Conservation (phyloP, 352 stramenopile species). For the Saprolegnia diclina region DNA sequence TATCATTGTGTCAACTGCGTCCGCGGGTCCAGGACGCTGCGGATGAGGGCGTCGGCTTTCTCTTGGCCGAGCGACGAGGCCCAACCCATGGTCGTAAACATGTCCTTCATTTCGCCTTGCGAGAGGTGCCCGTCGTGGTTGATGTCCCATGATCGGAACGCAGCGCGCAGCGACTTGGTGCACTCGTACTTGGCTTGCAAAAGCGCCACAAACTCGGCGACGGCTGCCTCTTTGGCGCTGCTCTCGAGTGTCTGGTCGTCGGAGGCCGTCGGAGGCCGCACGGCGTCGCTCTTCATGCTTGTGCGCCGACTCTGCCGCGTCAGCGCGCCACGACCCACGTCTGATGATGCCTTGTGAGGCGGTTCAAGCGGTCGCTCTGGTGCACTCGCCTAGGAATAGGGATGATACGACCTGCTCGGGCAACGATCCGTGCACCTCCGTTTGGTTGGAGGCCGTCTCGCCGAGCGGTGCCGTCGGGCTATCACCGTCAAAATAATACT, state of each 20-base stretch:
- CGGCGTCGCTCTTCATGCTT: background rate
- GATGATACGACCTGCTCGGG: too few relatives aligned
- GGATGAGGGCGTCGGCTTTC: background rate
- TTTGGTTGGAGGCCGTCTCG: too few relatives aligned
- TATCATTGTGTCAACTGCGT: background rate
- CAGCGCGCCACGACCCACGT: background rate
- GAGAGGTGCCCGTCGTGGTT: conserved; percentile 20
- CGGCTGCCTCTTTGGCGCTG: background rate
- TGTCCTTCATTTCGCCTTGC: conserved; percentile 15
- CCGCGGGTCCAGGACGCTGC: background rate
- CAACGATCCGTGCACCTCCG: too few relatives aligned
- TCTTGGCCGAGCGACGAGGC: background rate
- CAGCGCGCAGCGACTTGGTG: conserved; percentile 11
- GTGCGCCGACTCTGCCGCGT: background rate
- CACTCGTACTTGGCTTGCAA: conserved; percentile 5
- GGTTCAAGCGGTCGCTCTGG: background rate
- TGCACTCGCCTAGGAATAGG: background rate
- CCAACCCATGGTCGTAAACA: conserved; percentile 27
- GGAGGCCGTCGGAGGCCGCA: background rate
- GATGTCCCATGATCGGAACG: conserved; percentile 25
- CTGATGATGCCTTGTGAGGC: too few relatives aligned
- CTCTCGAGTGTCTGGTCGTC: background rate
- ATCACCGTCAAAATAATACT: background rate
- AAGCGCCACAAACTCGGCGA: background rate
- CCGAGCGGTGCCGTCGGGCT: too few relatives aligned